These are phyloP conservation scores for Gaultheria prostrata DNA, from an alignment of 148 eudicot genomes.

Conservation along the genomic window DNA sequence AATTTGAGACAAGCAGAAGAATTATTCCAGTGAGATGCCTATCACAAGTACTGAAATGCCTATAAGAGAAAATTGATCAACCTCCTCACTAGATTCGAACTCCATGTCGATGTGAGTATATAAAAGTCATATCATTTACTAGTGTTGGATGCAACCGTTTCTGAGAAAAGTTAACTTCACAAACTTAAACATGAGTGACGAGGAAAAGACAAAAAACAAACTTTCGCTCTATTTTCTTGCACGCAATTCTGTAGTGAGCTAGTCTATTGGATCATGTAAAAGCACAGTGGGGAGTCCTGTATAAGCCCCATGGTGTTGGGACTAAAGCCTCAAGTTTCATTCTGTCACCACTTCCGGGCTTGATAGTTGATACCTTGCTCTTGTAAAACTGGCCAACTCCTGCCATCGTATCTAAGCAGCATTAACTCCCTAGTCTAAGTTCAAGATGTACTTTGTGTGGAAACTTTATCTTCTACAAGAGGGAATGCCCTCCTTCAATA, in stretches of 20 bases:
- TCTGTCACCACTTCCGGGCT: neutral
- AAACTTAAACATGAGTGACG: neutral
- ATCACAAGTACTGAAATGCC: conserved; percentile 9
- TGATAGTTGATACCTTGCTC: neutral
- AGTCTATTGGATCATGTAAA: neutral
- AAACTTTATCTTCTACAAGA: neutral
- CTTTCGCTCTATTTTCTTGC: neutral
- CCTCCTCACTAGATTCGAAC: neutral
- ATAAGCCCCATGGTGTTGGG: neutral
- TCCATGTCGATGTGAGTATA: neutral
- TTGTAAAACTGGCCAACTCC: neutral
- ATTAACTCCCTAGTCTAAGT: neutral
- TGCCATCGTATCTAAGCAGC: neutral
- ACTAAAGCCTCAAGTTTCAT: neutral
- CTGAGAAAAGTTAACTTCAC: neutral
- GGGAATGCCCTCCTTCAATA: neutral
- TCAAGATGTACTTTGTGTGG: neutral
- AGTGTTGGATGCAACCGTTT: neutral
- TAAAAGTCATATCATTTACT: neutral
- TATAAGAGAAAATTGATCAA: neutral
- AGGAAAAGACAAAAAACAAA: neutral
- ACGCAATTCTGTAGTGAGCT: neutral
- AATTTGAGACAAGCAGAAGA: neutral
- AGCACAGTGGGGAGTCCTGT: neutral
- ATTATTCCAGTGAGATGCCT: neutral